Conservation (phyloP, 805 yeast genomes). For the Wickerhamomyces ciferrii region DNA sequence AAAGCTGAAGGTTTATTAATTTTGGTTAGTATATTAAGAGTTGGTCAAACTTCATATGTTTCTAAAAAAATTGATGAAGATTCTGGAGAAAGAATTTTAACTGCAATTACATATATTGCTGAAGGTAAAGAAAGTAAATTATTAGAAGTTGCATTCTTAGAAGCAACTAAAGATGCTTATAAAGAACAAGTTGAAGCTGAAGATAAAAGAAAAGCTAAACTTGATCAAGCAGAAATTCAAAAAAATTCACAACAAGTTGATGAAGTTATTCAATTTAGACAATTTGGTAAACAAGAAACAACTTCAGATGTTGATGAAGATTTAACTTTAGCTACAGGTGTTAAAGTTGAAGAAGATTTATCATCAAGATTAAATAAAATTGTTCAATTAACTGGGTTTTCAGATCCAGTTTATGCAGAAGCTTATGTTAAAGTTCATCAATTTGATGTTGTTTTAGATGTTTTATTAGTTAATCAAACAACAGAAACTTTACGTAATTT, state of each 20-base stretch:
- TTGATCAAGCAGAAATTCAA: conserved; percentile 50
- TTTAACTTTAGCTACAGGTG: conserved; percentile 47
- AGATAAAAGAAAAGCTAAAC: conserved; percentile 51
- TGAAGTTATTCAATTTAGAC: conserved; percentile 74
- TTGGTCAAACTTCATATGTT: conserved; percentile 69
- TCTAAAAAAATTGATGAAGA: conserved; percentile 88
- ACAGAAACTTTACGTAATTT: conserved; percentile 83
- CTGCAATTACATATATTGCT: conserved; percentile 77
- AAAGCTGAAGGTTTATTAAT: conserved; percentile 93
- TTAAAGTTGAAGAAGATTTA: conserved; percentile 49
- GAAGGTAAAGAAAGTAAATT: conserved; percentile 49
- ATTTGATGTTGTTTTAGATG: conserved; percentile 92
- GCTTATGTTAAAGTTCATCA: conserved; percentile 96
- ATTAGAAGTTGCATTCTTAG: conserved; percentile 68
- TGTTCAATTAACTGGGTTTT: conserved; percentile 93
- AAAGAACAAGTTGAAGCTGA: conserved; percentile 59
- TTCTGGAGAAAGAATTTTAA: conserved; percentile 86
- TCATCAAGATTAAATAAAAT: conserved; percentile 83
- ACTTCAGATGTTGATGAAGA: conserved; percentile 54
- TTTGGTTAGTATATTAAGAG: conserved; percentile 87
- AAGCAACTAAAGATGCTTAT: conserved; percentile 85
- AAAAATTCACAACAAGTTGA: conserved; percentile 73
- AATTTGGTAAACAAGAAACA: conserved; percentile 47
- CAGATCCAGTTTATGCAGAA: conserved; percentile 97
- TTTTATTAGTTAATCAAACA: conserved; percentile 91